Base-by-base conservation (phyloP, 2,329 filamentous ascomycete genomes). In the Diaporthe helianthi region DNA sequence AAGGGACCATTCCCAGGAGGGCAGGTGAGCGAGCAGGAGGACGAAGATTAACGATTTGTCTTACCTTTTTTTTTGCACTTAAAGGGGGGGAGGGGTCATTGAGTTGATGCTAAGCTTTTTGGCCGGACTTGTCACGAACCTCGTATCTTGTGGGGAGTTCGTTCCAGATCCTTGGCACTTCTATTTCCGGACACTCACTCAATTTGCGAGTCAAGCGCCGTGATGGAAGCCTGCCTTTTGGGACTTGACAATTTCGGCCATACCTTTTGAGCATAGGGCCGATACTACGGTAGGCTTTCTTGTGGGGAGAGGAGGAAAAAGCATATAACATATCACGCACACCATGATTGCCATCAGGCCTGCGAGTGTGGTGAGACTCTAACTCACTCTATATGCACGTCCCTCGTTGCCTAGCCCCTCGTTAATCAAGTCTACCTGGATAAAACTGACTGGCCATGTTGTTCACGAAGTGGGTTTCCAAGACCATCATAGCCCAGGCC, bases 71-170 rank as follows among this genome's bases (percentile, higher is more conserved):
- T 47, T 46, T 33, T 15, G 29, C 44, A 22, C 44, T 36, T 22
- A 49, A 63, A 26, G 41, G n/a, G n/a, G n/a, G n/a, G n/a, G n/a
- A n/a, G n/a, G 58, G 58, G 58, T n/a, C 36, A 26, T 36, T 49
- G 10, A 19, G 58, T 49, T 49, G 26, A 49, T 63, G 58, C 58
- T 63, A 63, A 63, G 58, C 58, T 63, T 63, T 49, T 36, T 8
- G 58, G 10, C 44, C 41, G 41, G 17, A 19, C 47, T 36, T 61
- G 41, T 46, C 41, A 61, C 29, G 58, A 49, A 36, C 29, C 58
- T 63, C 58, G 44, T 63, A 63, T 63, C 12, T 63, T 63, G 58
- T 49, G 58, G 44, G 44, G 58, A 36, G 44, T 49, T 24, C 44
- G 44, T 22, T 63, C 58, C 31, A 63, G 58, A 36, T 47, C 44